Evolutionary conservation across 306 rosid species (phyloP).

Genomic region (Alnus rubra): DNA sequence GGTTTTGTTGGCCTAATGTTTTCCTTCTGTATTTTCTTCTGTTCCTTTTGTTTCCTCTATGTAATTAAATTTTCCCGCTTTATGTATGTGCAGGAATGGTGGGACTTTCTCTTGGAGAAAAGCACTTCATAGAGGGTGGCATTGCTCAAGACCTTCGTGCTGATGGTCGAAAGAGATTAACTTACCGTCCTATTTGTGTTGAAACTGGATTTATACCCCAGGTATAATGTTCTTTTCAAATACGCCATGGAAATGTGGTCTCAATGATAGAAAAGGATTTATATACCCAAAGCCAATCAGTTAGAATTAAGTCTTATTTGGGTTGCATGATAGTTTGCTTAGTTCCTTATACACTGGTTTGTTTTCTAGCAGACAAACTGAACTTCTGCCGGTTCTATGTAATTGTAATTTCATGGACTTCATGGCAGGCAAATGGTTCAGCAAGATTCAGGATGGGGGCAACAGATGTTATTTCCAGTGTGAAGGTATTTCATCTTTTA

Average conservation of each 20-base stretch:
- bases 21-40: background rate
- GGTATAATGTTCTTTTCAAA: conserved; percentile 35
- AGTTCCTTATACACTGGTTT: background rate
- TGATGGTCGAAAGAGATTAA: conserved; percentile 82
- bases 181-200: conserved; percentile 61
- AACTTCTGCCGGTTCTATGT: background rate
- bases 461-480: conserved; percentile 82
- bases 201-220: conserved; percentile 85
- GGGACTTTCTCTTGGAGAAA: conserved; percentile 73
- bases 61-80: background rate
- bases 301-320: background rate
- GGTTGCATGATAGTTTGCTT: background rate
- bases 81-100: conserved; percentile 48
- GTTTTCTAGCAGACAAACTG: background rate
- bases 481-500: conserved; percentile 58
- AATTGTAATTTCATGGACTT: conserved; percentile 19
- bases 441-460: conserved; percentile 80
- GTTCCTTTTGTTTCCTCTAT: background rate
- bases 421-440: conserved; percentile 77
- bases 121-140: conserved; percentile 73
- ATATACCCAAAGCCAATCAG: background rate
- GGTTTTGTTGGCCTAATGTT: too few relatives aligned
- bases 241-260: background rate
- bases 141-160: conserved; percentile 85
- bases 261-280: background rate